Evolutionary conservation across 1,284 basidiomycete species (phyloP), one percentile per base, ranked within the genome.

Genomic region (Trichosporon ovoides): DNA sequence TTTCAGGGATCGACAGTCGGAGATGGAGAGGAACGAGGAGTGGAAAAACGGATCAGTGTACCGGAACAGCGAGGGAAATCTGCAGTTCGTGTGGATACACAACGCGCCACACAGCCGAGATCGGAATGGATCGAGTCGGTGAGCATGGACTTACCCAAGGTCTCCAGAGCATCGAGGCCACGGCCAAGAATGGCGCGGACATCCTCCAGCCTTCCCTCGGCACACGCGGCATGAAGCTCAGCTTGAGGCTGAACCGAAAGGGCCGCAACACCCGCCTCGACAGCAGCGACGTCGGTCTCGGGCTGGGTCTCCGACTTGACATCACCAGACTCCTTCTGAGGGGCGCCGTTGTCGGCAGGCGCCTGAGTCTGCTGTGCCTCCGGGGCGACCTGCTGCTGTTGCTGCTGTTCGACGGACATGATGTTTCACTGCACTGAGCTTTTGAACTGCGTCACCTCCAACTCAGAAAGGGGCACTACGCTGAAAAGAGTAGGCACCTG

Each of bases 131-230:
- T 31, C 4, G 9, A 9, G 28, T 31, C 9, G 5, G 9, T 9
- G 28, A 9, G 9, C 28, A 9, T 5, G 16, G 22, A 67, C 74
- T 73, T 56, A 76, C 74, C 75, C 38, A 75, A 65, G 55, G 61
- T 64, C 57, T 77, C 75, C 46, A 77, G 63, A 22, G 55, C 51
- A 19, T 73, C 75, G 24, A 71, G 55, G 53, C 70, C 66, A 40
- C 66, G 61, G 53, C 64, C 66, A 20, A 77, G 62, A 22, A 72
- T 57, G 51, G 57, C 67, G 55, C 70, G 63, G 35, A 74, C 70
- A 19, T 71, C 72, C 10, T 74, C 73, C 34, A 75, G 53, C 38
- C 67, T 69, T 14, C 72, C 75, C 54, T 72, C 71, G 20, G 68
- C 72, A 58, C 73, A 74, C 22, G 67, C 68, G 52, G 61, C 62